phyloP scores from a whole-genome alignment of 768 basidiomycete genomes.

The Calocybe cyanea region DNA sequence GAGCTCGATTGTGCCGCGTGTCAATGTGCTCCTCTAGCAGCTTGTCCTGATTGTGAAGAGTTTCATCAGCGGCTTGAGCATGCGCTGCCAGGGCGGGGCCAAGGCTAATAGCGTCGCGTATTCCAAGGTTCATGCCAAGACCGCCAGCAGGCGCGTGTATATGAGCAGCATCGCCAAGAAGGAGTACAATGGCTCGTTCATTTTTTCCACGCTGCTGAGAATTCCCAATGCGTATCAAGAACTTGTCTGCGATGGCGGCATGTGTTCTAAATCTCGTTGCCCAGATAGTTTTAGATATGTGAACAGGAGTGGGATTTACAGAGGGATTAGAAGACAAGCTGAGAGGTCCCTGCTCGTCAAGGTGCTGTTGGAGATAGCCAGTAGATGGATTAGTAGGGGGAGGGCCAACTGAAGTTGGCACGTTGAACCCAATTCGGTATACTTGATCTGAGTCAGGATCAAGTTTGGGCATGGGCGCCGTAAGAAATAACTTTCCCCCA shows the following conservation, averaged over 20 bases:
- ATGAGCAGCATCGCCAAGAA: conserved; percentile 38
- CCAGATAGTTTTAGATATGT: conserved; percentile 37
- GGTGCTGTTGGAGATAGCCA: conserved; percentile 40
- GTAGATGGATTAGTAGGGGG: conserved; percentile 32
- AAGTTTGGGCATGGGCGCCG: conserved; percentile 31
- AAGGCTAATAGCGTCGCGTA: conserved; percentile 48
- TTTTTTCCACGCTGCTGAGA: neutral
- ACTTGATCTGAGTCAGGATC: conserved; percentile 20
- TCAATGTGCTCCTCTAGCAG: conserved; percentile 31
- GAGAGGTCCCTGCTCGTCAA: conserved; percentile 36
- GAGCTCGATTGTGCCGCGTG: conserved; percentile 33
- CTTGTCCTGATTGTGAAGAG: conserved; percentile 21
- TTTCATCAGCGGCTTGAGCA: conserved; percentile 11
- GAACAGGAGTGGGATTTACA: conserved; percentile 26
- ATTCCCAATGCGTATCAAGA: conserved; percentile 25
- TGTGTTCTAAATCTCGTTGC: conserved; percentile 45
- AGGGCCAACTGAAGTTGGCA: conserved; percentile 29
- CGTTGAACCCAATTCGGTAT: conserved; percentile 38
- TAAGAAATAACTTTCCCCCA: conserved; percentile 29
- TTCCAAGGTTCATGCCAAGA: conserved; percentile 57
- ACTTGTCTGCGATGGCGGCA: conserved; percentile 38
- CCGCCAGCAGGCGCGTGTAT: conserved; percentile 54
- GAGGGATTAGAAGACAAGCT: conserved; percentile 30
- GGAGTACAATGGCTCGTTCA: conserved; percentile 12
- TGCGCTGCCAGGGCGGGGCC: conserved; percentile 40